Evolutionary conservation across 2,329 filamentous ascomycete genomes (phyloP).

Genomic region (Ascosphaera apis): DNA sequence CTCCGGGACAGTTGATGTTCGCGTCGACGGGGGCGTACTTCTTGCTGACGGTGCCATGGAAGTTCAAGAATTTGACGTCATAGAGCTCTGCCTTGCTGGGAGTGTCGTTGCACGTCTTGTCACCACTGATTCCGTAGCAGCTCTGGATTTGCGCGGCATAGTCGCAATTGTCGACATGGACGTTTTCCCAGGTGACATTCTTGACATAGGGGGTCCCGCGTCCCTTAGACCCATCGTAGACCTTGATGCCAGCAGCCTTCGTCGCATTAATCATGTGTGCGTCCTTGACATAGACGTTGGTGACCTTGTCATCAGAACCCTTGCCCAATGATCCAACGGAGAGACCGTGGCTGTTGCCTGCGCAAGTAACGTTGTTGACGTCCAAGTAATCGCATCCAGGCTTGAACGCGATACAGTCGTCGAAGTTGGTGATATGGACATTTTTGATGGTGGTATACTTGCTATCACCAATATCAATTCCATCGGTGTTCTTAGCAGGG

Average conservation of each 20-base stretch:
- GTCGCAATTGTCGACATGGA: constrained; percentile 17
- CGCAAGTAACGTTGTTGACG: constrained; percentile 21
- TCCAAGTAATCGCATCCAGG: constrained; percentile 18
- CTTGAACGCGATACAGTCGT: constrained; percentile 25
- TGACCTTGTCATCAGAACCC: constrained; percentile 17
- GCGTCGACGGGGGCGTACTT: constrained; percentile 14
- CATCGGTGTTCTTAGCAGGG: constrained; percentile 20
- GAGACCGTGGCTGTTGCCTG: constrained; percentile 22
- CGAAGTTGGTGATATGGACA: constrained; percentile 18
- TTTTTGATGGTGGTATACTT: constrained; percentile 17
- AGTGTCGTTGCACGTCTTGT: constrained; percentile 12
- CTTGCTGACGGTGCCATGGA: constrained; percentile 17
- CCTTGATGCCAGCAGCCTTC: constrained; percentile 26
- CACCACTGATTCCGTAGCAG: constrained; percentile 16
- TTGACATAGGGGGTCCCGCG: constrained; percentile 18
- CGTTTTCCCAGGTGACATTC: constrained; percentile 20
- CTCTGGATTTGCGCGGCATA: constrained; percentile 26
- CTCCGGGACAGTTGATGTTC: constrained; percentile 17
- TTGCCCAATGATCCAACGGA: constrained; percentile 25
- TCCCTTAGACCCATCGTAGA: constrained; percentile 17
- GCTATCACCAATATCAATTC: constrained; percentile 20
- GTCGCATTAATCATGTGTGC: constrained; percentile 20
- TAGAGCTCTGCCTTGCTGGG: constrained; percentile 15
- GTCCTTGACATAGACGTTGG: constrained; percentile 20
- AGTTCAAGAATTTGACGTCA: constrained; percentile 16